Evolutionary conservation across 371 early-diverging fungal genomes (phyloP), one percentile per base, ranked within the genome.

Genomic region (Rhizopus sp.): DNA sequence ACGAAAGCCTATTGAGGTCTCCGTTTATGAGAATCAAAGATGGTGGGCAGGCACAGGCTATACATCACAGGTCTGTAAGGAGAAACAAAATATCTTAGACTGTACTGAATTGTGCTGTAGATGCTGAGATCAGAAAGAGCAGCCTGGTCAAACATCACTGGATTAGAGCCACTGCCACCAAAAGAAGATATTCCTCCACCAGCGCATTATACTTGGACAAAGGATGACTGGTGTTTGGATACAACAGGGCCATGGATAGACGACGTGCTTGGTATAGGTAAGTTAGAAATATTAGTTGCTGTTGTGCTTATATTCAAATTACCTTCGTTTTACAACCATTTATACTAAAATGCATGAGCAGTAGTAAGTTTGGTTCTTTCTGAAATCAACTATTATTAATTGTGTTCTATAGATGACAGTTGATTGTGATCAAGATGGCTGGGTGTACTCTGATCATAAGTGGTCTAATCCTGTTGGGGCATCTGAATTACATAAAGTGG

Each of bases 21-120:
- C 77, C 1, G 39, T 80, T 3, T 80, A 63, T 59, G 80, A 80
- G 56, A 76, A 80, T 50, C 80, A 80, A 55, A 47, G 77, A 44
- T 74, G 77, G 74, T 72, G 75, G 75, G 55, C 72, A 31, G 70
- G 67, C 9, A 64, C 53, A 39, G 80, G 76, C 8, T 75, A 67
- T 58, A 68, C 77, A 30, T 63, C 75, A 39, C 74, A 73, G 62
- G 78, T 78, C 50, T 33, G 34, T 23, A 15, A 1, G 9, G 2
- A 38, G 13, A 29, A 17, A 9, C 6, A 29, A 45, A 15, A 15
- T 8, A 45, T 13, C 1, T 2, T 30, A 23, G 23, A 23, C 23
- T 23, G 23, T 23, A 23, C 23, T 23, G 23, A 17, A 17, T n/a
- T 13, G 12, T 38, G 7, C 23, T 40, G 3, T 50, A 66, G 63